A percentile compares a stretch with the other conserved stretches of the same genome.
These are phyloP conservation scores for Fusarium tanahbumbuense DNA, from an alignment of 2,329 filamentous ascomycete genomes.

Conservation along the genomic window DNA sequence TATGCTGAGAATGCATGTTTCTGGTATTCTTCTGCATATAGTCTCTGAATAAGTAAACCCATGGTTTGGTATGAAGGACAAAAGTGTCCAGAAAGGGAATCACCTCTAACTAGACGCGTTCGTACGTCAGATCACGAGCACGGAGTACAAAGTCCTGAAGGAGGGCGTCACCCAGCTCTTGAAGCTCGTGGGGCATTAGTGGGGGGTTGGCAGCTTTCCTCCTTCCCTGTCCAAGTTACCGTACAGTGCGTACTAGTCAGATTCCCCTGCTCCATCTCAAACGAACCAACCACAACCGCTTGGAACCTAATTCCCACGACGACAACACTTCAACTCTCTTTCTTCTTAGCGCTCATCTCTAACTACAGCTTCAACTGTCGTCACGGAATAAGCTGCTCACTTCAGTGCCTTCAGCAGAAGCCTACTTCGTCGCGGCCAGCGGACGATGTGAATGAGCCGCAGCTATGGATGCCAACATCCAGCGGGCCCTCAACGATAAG, in stretches of 20 bases:
- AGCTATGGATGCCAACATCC: constrained; percentile 87
- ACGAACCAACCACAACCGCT: constrained; percentile 36
- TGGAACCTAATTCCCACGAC: constrained; percentile 35
- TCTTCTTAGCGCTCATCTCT: background rate
- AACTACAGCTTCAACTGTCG: background rate
- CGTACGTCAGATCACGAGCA: constrained; percentile 37
- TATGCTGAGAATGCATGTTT: background rate
- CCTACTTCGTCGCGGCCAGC: constrained; percentile 28
- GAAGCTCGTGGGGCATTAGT: constrained; percentile 35
- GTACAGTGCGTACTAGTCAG: constrained; percentile 32
- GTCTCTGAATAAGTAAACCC: background rate
- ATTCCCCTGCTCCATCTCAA: constrained; percentile 34
- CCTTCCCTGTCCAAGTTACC: constrained; percentile 28
- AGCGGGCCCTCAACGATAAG: constrained; percentile 95
- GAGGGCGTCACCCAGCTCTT: constrained; percentile 11
- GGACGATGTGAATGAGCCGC: constrained; percentile 41
- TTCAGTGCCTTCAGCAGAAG: background rate
- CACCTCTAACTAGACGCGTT: constrained; percentile 7
- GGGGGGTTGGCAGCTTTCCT: constrained; percentile 28
- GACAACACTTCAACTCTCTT: constrained; percentile 14
- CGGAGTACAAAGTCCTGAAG: constrained; percentile 31
- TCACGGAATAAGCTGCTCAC: background rate
- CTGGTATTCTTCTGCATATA: background rate
- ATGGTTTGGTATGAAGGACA: background rate
- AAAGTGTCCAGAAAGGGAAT: background rate